Conservation (phyloP, 2,329 filamentous ascomycete genomes). For the Verruconis gallopava region DNA sequence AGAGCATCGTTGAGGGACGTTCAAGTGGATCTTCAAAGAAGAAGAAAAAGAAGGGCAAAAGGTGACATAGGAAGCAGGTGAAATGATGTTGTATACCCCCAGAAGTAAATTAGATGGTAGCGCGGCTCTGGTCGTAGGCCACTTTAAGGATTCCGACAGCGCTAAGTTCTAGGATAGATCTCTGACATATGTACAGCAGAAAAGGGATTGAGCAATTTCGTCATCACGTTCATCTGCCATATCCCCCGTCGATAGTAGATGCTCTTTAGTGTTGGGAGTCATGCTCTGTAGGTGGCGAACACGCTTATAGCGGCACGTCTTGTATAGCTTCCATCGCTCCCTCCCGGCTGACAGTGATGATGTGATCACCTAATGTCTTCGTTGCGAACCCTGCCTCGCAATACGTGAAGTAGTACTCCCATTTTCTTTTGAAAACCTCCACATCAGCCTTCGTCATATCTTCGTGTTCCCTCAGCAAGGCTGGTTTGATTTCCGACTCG, state of each 20-base stretch:
- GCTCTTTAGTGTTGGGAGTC: too few species aligned
- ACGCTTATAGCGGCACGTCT: slow-evolving; percentile 49
- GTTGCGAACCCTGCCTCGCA: slow-evolving; percentile 61
- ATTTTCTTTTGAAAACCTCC: slow-evolving; percentile 56
- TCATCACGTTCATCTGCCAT: too few species aligned
- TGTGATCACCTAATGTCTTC: slow-evolving; percentile 59
- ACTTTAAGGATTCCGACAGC: too few species aligned
- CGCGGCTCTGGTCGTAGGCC: too few species aligned
- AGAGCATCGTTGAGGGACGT: neutral
- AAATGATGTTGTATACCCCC: neutral
- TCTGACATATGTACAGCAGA: too few species aligned
- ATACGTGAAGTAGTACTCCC: slow-evolving; percentile 68
- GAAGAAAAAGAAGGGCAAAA: slow-evolving; percentile 24
- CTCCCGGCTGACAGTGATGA: slow-evolving; percentile 56
- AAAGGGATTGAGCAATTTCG: too few species aligned
- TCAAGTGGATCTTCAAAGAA: slow-evolving; percentile 18
- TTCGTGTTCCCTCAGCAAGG: slow-evolving; percentile 44
- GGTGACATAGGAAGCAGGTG: slow-evolving; percentile 8
- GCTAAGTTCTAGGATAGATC: too few species aligned
- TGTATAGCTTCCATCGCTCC: slow-evolving; percentile 56
- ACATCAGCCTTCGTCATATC: slow-evolving; percentile 49
- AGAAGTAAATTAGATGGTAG: too few species aligned
- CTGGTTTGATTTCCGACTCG: slow-evolving; percentile 44
- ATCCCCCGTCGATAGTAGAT: too few species aligned
- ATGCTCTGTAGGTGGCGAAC: too few species aligned